phyloP scores from a whole-genome alignment of 495 filamentous ascomycete species.

The Neurospora terricola region DNA sequence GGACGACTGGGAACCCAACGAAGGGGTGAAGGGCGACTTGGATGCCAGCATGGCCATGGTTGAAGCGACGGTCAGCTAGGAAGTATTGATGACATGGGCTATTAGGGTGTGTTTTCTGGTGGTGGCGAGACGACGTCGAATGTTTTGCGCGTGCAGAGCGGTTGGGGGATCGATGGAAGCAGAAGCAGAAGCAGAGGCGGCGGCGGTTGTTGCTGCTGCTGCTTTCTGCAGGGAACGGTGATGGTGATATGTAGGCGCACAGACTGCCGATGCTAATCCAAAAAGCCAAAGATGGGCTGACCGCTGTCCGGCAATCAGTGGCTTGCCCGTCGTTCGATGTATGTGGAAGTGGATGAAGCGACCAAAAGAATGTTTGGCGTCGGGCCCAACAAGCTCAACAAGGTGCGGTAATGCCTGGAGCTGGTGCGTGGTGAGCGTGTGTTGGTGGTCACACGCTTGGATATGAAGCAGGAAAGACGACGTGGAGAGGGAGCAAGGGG shows the following conservation, averaged over 20 bases:
- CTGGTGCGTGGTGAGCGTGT: background rate
- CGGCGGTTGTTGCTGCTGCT: background rate
- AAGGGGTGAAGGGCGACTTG: conserved; percentile 63
- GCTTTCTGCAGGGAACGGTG: background rate
- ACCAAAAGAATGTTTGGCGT: background rate
- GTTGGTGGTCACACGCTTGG: background rate
- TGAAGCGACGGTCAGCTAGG: conserved; percentile 2
- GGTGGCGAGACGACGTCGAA: background rate
- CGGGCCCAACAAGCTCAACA: background rate
- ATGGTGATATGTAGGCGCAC: background rate
- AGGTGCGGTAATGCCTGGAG: background rate
- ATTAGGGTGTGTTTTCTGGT: background rate
- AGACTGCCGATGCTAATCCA: background rate
- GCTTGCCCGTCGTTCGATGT: background rate
- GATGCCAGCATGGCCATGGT: conserved; percentile 80
- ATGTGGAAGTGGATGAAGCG: background rate
- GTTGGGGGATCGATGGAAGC: background rate
- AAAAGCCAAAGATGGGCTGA: background rate
- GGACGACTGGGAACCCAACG: conserved; percentile 47
- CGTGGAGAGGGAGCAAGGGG: background rate
- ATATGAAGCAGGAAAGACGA: background rate
- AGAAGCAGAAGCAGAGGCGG: background rate
- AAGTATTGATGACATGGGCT: conserved; percentile 14
- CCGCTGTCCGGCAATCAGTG: background rate
- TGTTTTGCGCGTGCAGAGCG: background rate